Conservation (phyloP, 768 basidiomycete genomes). For the Mycena vitilis region DNA sequence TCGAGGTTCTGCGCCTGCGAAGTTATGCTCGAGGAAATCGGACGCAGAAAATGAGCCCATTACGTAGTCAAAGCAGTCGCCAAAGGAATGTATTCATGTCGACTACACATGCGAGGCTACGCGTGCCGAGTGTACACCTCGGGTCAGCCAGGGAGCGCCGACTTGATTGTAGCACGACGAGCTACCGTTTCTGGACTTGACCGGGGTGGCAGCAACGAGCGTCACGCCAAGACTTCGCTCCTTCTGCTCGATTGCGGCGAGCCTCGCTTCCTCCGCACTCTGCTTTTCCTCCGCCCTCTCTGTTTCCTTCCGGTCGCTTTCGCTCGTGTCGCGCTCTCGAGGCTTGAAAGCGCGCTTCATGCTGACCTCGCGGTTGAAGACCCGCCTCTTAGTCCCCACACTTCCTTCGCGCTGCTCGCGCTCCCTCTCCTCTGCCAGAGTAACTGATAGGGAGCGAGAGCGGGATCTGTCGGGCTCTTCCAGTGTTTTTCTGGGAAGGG, state of each 20-base stretch:
- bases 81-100: too few species aligned
- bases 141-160: background rate
- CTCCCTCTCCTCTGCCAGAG: conserved; percentile 67
- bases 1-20: too few species aligned
- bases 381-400: conserved; percentile 57
- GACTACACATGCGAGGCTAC: too few species aligned
- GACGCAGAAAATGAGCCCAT: too few species aligned
- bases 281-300: conserved; percentile 35
- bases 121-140: too few species aligned
- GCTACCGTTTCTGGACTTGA: conserved; percentile 43
- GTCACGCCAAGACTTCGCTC: conserved; percentile 46
- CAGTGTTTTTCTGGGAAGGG: conserved; percentile 23
- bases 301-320: conserved; percentile 36
- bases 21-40: too few species aligned
- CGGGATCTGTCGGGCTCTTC: conserved; percentile 52
- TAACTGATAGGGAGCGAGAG: conserved; percentile 75
- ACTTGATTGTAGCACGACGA: background rate
- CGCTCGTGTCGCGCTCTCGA: conserved; percentile 43
- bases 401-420: conserved; percentile 50
- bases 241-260: conserved; percentile 39
- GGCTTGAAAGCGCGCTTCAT: conserved; percentile 80
- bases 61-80: too few species aligned
- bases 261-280: conserved; percentile 38
- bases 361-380: conserved; percentile 78
- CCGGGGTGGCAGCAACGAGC: conserved; percentile 69